Conservation (phyloP, 257 asterid genomes). For the Euphrasia confusa region DNA sequence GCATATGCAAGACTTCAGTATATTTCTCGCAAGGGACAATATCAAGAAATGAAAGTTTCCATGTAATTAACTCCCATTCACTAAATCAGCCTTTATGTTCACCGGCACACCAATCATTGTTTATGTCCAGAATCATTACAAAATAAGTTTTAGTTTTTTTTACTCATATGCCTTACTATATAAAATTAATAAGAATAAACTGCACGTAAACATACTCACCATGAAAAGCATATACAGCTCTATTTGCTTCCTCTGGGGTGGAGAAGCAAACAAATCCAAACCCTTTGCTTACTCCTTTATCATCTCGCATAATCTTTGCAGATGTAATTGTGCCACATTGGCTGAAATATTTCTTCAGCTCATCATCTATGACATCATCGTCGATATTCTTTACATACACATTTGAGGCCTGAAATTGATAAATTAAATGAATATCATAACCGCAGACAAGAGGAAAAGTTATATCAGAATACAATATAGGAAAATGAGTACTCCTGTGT, state of each 20-base stretch:
- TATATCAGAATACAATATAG: slow-evolving; percentile 14
- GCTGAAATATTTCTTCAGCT: slow-evolving; percentile 57
- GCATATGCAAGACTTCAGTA: slow-evolving; percentile 6
- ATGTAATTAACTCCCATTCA: too few species aligned
- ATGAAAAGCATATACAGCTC: slow-evolving; percentile 54
- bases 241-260: slow-evolving; percentile 63
- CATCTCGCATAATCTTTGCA: slow-evolving; percentile 74
- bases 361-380: slow-evolving; percentile 61
- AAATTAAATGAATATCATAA: slow-evolving; percentile 17
- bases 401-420: slow-evolving; percentile 56
- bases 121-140: not conserved
- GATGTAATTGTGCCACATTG: slow-evolving; percentile 74
- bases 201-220: slow-evolving; percentile 31
- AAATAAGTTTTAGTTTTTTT: not conserved
- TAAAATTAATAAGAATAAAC: not conserved
- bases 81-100: not conserved
- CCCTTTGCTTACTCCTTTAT: slow-evolving; percentile 73
- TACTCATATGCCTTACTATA: slow-evolving; percentile 8
- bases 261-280: slow-evolving; percentile 94
- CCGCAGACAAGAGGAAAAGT: not conserved
- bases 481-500: slow-evolving; percentile 4
- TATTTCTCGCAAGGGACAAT: not conserved
- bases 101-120: slow-evolving; percentile 3
- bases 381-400: slow-evolving; percentile 80
- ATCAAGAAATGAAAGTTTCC: slow-evolving; percentile 9